phyloP scores from a whole-genome alignment of 495 filamentous ascomycete genomes.

The Gamarada debralockiae region DNA sequence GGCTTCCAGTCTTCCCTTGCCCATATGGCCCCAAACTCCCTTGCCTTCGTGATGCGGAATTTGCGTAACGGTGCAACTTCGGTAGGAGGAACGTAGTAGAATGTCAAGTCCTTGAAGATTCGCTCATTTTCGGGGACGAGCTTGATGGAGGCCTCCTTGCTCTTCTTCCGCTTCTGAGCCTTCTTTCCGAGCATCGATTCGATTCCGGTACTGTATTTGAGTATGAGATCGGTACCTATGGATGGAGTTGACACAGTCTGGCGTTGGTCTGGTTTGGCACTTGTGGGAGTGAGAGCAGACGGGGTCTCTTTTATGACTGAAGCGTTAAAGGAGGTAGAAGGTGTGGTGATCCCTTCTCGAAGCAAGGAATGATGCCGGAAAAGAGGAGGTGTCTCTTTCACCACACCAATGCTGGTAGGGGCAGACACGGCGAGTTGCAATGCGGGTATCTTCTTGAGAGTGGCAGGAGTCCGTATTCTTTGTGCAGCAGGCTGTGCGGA shows the following conservation, averaged over 20 bases:
- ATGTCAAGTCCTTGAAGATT: slow-evolving; percentile 61
- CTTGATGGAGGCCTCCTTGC: slow-evolving; percentile 28
- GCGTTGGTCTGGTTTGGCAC: slow-evolving; percentile 2
- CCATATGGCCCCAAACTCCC: slow-evolving; percentile 73
- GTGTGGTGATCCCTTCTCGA: slow-evolving; percentile 7
- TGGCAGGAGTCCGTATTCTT: neutral
- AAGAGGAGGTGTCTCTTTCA: slow-evolving; percentile 14
- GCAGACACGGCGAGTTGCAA: slow-evolving; percentile 18
- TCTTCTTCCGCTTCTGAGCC: slow-evolving; percentile 26
- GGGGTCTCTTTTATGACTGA: slow-evolving; percentile 8
- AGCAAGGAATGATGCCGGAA: slow-evolving; percentile 8
- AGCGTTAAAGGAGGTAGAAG: neutral
- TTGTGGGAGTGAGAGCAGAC: neutral
- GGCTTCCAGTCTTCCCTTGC: slow-evolving; percentile 31
- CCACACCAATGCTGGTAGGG: slow-evolving; percentile 8
- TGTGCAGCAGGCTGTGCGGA: neutral
- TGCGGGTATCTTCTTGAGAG: slow-evolving; percentile 6
- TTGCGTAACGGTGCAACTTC: slow-evolving; percentile 62
- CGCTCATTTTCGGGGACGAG: slow-evolving; percentile 53
- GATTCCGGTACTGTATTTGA: slow-evolving; percentile 13
- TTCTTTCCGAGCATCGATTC: slow-evolving; percentile 16
- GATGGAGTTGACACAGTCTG: slow-evolving; percentile 21
- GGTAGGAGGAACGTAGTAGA: slow-evolving; percentile 81
- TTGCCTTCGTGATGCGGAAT: slow-evolving; percentile 67
- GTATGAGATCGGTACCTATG: slow-evolving; percentile 10